Conservation (phyloP, 148 eudicot genomes). For the Beta vulgaris region DNA sequence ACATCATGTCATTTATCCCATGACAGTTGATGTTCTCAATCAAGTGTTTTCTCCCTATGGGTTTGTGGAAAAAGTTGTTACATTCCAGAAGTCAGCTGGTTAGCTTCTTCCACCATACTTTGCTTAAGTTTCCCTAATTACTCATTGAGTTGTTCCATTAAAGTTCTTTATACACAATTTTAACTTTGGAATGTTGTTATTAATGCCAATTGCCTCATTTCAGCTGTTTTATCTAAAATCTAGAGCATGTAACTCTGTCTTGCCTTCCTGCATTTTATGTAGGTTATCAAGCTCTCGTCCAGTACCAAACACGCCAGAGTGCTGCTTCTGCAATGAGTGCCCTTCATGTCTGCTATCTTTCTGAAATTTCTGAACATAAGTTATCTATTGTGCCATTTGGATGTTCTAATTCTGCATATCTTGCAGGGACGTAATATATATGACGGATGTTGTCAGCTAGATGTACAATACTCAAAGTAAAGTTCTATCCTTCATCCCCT, state of each 20-base stretch:
- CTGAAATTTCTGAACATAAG: background rate
- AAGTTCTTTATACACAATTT: background rate
- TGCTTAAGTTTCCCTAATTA: slow-evolving; percentile 1
- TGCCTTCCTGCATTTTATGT: slow-evolving; percentile 7
- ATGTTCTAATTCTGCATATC: slow-evolving; percentile 9
- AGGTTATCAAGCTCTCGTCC: slow-evolving; percentile 48
- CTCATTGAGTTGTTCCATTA: background rate
- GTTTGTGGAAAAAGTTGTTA: slow-evolving; percentile 47
- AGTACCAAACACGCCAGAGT: slow-evolving; percentile 35
- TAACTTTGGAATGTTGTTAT: background rate
- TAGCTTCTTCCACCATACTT: slow-evolving; percentile 12
- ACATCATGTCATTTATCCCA: slow-evolving; percentile 42
- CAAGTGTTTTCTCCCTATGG: slow-evolving; percentile 46
- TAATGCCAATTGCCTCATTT: background rate
- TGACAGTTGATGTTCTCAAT: slow-evolving; percentile 44
- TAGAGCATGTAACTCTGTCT: background rate
- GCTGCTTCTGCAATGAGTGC: slow-evolving; percentile 37
- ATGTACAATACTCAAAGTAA: slow-evolving; percentile 45
- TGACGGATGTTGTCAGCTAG: slow-evolving; percentile 44
- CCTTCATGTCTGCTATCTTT: slow-evolving; percentile 37
- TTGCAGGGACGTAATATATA: slow-evolving; percentile 40
- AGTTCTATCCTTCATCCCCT: background rate
- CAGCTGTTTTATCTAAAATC: background rate
- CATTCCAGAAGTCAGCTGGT: slow-evolving; percentile 52
- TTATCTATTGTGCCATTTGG: background rate